A percentile compares a stretch with the other conserved stretches of the same genome.
Evolutionary conservation across 495 filamentous ascomycete species (phyloP).

Genomic region (Beverwykella pulmonaria): DNA sequence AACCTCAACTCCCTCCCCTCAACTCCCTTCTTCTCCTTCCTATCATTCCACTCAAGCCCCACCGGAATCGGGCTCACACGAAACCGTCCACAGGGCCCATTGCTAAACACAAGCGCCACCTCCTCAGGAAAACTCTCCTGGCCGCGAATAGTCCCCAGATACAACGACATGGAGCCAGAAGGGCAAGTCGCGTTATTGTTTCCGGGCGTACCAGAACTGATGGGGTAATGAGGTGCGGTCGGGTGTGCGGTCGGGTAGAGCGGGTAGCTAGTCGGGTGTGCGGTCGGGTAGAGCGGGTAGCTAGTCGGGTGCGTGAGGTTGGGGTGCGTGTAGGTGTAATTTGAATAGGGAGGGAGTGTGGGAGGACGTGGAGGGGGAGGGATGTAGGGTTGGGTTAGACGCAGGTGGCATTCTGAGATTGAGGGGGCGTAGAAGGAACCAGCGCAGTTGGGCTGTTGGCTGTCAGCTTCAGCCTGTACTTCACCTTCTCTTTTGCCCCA

Average conservation of each 20-base stretch:
- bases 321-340: background rate
- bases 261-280: background rate
- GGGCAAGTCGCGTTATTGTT: background rate
- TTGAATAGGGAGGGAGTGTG: background rate
- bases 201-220: background rate
- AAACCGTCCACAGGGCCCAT: conserved; percentile 19
- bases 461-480: no score
- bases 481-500: background rate
- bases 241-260: background rate
- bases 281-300: background rate
- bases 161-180: background rate
- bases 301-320: no score
- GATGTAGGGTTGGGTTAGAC: conserved; percentile 3
- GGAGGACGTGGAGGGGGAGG: background rate
- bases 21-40: background rate
- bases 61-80: background rate
- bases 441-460: conserved; percentile 25
- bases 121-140: background rate
- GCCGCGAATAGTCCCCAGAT: conserved; percentile 10
- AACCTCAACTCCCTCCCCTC: no score
- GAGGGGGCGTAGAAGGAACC: conserved; percentile 21
- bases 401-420: conserved; percentile 11
- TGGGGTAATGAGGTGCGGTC: background rate
- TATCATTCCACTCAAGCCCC: background rate
- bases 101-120: conserved; percentile 9